Percentiles rank a stretch among this genome's conserved stretches.
These are phyloP conservation scores for Coniella vitis DNA, from an alignment of 2,329 filamentous ascomycete species.

Conservation along the genomic window DNA sequence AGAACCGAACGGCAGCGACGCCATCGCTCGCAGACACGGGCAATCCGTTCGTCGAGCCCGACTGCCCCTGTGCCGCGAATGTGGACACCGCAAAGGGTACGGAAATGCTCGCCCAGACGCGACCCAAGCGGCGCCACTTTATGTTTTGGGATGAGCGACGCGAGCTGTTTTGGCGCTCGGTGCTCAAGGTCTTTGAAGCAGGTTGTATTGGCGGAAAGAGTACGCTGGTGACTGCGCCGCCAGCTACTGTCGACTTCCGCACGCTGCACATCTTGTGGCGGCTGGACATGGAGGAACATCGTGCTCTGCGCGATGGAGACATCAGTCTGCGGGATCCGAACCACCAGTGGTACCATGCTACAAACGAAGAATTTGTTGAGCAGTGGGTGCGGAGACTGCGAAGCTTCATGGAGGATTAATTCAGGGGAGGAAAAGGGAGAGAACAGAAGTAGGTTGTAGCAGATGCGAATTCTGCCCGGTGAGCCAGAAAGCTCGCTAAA, in stretches of 20 bases:
- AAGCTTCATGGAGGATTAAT: background rate
- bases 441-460: too few species aligned
- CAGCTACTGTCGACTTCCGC: slow-evolving; percentile 3
- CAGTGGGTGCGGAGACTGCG: slow-evolving; percentile 4
- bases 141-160: slow-evolving; percentile 6
- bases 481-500: background rate
- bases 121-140: background rate
- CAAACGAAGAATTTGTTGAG: slow-evolving; percentile 1
- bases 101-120: too few species aligned
- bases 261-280: slow-evolving; percentile 9
- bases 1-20: too few species aligned
- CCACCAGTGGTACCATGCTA: slow-evolving; percentile 10
- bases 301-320: slow-evolving; percentile 1
- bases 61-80: too few species aligned
- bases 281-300: slow-evolving; percentile 8
- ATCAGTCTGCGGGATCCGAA: slow-evolving; percentile 3
- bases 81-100: too few species aligned
- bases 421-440: background rate
- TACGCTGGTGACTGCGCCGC: slow-evolving; percentile 1
- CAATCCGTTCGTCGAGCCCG: too few species aligned
- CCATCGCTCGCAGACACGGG: too few species aligned
- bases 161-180: slow-evolving; percentile 5
- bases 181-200: slow-evolving; percentile 5
- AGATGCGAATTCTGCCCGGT: background rate
- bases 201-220: slow-evolving; percentile 2